These are phyloP conservation scores for Opeltia flavorubescens DNA, from an alignment of 495 filamentous ascomycete species.

Conservation along the genomic window DNA sequence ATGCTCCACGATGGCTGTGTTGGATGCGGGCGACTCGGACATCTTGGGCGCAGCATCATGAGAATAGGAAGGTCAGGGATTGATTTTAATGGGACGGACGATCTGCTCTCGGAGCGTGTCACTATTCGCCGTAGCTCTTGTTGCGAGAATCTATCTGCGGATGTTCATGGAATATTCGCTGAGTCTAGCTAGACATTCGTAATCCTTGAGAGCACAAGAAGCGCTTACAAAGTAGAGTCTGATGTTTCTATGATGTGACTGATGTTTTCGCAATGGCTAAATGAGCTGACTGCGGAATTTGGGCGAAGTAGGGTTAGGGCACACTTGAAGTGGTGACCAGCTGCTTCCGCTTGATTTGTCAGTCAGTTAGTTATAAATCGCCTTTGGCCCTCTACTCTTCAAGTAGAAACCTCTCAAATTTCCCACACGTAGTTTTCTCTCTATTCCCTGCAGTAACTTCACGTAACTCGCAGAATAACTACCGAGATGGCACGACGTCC, in stretches of 20 bases:
- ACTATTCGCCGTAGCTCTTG: too few species aligned
- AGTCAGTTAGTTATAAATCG: background rate
- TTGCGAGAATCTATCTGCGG: too few species aligned
- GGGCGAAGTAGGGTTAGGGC: slow-evolving; percentile 2
- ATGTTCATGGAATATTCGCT: too few species aligned
- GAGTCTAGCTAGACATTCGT: too few species aligned
- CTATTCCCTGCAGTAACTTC: slow-evolving; percentile 38
- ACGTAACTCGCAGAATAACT: slow-evolving; percentile 41
- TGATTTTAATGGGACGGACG: slow-evolving; percentile 3
- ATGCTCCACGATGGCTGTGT: slow-evolving; percentile 86
- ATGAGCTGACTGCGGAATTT: too few species aligned
- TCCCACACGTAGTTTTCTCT: slow-evolving; percentile 12
- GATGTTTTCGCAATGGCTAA: too few species aligned
- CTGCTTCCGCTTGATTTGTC: background rate
- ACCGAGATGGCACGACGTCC: slow-evolving; percentile 95
- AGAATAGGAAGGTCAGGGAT: slow-evolving; percentile 23
- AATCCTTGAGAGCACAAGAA: too few species aligned
- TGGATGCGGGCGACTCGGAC: slow-evolving; percentile 97
- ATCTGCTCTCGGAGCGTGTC: too few species aligned
- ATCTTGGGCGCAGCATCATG: slow-evolving; percentile 62
- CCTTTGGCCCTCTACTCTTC: too few species aligned
- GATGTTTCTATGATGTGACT: too few species aligned
- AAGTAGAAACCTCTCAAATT: too few species aligned
- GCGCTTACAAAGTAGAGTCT: too few species aligned
- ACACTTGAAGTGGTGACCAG: background rate